Percentiles rank a stretch among this genome's conserved stretches.
Conservation (phyloP, 2,329 filamentous ascomycete genomes). For the Thermothelomyces thermophilus region DNA sequence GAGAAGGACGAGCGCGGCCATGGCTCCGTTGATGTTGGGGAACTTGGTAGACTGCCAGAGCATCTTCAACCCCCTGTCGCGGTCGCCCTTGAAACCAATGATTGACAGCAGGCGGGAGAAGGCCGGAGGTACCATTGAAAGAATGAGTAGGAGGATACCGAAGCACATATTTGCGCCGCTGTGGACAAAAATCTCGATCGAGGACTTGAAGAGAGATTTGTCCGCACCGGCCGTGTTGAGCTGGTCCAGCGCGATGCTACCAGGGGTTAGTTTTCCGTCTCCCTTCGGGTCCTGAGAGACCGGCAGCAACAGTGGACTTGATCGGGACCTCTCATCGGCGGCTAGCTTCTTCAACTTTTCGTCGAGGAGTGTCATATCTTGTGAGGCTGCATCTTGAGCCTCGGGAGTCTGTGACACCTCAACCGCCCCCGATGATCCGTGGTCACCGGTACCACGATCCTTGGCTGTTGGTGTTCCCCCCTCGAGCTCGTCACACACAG, state of each 20-base stretch:
- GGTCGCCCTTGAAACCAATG: slow-evolving; percentile 85
- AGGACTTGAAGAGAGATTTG: slow-evolving; percentile 60
- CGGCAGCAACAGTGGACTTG: background rate
- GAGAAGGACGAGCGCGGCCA: slow-evolving; percentile 73
- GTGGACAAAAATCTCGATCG: slow-evolving; percentile 82
- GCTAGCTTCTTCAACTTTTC: slow-evolving; percentile 18
- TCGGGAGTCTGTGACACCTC: slow-evolving; percentile 36
- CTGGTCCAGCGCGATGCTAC: slow-evolving; percentile 21
- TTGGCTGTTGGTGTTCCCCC: slow-evolving; percentile 7
- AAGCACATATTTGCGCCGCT: slow-evolving; percentile 86
- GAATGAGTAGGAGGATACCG: slow-evolving; percentile 73
- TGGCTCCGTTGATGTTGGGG: slow-evolving; percentile 84
- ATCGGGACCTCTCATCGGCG: background rate
- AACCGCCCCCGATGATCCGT: no score
- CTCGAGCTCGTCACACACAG: slow-evolving; percentile 29
- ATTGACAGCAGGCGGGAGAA: slow-evolving; percentile 83
- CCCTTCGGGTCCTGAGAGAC: background rate
- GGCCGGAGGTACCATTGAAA: slow-evolving; percentile 88
- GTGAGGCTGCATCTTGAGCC: slow-evolving; percentile 39
- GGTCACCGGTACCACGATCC: no score
- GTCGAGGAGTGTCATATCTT: slow-evolving; percentile 10
- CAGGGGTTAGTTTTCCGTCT: slow-evolving; percentile 7
- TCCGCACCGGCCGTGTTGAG: slow-evolving; percentile 44
- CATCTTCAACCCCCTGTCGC: slow-evolving; percentile 72
- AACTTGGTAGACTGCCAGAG: slow-evolving; percentile 87